Percentiles rank a stretch among this genome's conserved stretches.
phyloP scores from a whole-genome alignment of 768 basidiomycete species.

The Leucosporidium scottii region DNA sequence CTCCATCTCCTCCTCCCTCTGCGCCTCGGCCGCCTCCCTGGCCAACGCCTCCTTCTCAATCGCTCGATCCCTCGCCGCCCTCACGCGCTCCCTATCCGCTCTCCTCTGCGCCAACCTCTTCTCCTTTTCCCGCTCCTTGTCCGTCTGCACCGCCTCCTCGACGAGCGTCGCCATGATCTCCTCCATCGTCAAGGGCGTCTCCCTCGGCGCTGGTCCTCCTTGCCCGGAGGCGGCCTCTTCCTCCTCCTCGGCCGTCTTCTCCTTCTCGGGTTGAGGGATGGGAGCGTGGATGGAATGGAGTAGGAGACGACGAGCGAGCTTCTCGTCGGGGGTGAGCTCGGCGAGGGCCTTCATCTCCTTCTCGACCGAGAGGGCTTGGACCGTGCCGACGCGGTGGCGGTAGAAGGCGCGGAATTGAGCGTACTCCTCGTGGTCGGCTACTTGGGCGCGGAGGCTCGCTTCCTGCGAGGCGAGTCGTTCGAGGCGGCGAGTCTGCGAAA shows the following conservation, averaged over 20 bases:
- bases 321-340: neutral
- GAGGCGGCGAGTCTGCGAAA: neutral
- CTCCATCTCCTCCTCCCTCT: too few relatives aligned
- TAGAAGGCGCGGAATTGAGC: conserved; percentile 1
- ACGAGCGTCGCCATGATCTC: too few relatives aligned
- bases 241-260: too few relatives aligned
- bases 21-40: neutral
- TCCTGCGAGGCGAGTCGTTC: neutral
- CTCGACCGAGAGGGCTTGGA: neutral
- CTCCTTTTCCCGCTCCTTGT: neutral
- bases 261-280: too few relatives aligned
- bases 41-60: neutral
- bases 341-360: neutral
- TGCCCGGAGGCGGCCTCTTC: too few relatives aligned
- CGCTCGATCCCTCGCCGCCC: neutral
- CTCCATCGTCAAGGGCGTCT: too few relatives aligned
- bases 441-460: neutral
- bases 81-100: neutral
- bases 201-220: too few relatives aligned
- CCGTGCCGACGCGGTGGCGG: neutral
- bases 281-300: too few relatives aligned
- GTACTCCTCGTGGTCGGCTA: conserved; percentile 1
- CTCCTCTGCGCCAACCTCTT: neutral
- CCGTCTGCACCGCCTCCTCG: neutral
- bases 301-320: too few relatives aligned